Base-by-base conservation (phyloP, 2,329 filamentous ascomycete genomes). In the Botrytis elliptica region DNA sequence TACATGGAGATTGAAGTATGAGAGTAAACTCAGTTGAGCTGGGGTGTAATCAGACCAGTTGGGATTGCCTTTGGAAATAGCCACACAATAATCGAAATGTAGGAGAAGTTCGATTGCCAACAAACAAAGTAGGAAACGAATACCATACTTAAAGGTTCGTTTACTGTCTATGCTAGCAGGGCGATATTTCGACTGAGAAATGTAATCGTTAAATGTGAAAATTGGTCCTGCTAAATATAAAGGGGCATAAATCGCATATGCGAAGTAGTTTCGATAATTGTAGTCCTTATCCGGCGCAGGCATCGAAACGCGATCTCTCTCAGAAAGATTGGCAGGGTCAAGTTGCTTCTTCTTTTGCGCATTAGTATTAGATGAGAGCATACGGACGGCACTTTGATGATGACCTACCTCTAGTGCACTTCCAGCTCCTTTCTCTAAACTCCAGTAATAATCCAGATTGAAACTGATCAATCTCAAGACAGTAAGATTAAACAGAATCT, bases 381-480 rank as follows among this genome's bases (percentile, higher is more conserved):
- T 55, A 46, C 25, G 25, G 55, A 46, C 36, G 16, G 55, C 46
- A 42, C 10, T 52, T 59, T 71, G 20, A 52, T 49, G 57, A 52
- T 38, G 6, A 83, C 89, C 81, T 89, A 98, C 96, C 91, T 98
- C 95, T 60, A 97, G 82, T 14, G 92, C 87, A 79, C 89, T 95
- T 42, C 88, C 84, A 38, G 85, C 85, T 75, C 83, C 84, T 74
- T 89, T 86, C 76, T 92, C 90, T 4, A 92, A 82, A 79, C 93
- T 96, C 95, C 96, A 99, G 82, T 97, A 95, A 82, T 97, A 95
- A 83, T 99, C 96, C 81, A 99, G 83, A 82, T 98, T 98, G 87
- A 97, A 99, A 82, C 95, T 98, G 79, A 99, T 94, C 66, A 98
- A 86, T 8, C 96, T 91, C 73, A 99, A 85, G 40, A 98, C 91